Base-by-base conservation (phyloP, 306 rosid species). In the Ziziphus jujuba region DNA sequence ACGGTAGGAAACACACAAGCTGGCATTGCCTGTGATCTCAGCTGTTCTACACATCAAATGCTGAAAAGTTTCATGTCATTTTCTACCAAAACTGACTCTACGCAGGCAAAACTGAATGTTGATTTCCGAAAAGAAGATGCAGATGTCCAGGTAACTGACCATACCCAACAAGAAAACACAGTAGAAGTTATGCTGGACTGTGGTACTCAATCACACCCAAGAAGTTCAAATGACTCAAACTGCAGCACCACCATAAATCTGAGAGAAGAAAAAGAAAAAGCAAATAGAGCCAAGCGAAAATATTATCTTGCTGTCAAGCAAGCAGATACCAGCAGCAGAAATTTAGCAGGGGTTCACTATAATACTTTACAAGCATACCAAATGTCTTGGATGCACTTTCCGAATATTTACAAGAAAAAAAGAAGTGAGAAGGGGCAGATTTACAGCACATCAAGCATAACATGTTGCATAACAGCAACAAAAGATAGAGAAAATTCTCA, bases 211-310 rank as follows among this genome's bases (percentile, higher is more conserved):
- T 48, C 74, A 50, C 57, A 57, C 45, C 54, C 56, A 66, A 59
- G 2, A 48, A 62, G 78, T 59, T 77, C 59, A 72, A 62, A 64
- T 65, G 60, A 66, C 65, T 72, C 61, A 28, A 63, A 75, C 74
- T 64, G 79, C 78, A 52, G 62, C 78, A 71, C 65, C 44, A 21
- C 58, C 57, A 73, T 74, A 71, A 19, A 70, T 50, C 58, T 76
- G 59, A 24, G 63, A 50, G 36, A 66, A 40, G 75, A 57, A 44
- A 72, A 66, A 40, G 75, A 57, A 44, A 72, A 76, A 69, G 79
- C 53, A 35, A 72, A 67, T 11, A 61, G 49, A 43, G 11, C 59
- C 17, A 74, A 71, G 74, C 56, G 67, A 36, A 70, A 56, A 23
- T 66, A 54, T 7, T 47, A 19, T 35, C 52, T 23, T 35, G 61